Base-by-base conservation (phyloP, 2,329 filamentous ascomycete genomes). In the Sporothrix variecibatus region DNA sequence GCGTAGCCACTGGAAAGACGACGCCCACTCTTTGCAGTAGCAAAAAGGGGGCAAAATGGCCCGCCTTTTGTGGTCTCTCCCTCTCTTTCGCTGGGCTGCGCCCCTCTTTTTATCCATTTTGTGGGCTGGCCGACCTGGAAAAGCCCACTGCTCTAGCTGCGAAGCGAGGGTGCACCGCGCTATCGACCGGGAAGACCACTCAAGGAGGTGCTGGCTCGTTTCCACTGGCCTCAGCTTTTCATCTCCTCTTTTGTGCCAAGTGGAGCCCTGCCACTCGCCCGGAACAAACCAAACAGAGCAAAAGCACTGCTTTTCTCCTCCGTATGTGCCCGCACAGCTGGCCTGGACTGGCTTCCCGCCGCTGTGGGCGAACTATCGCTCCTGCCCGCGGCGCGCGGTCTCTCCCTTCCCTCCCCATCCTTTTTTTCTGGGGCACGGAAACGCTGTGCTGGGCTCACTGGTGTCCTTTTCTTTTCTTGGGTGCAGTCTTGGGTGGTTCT, bases 371-470 rank as follows among this genome's bases (percentile, higher is more conserved):
- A 65, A 31, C 58, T 26, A 72, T 34, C 53, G 70, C 26, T 60
- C 58, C 71, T 62, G 49, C 28, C 60, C 58, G 58, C 26, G 60
- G 60, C 28, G 51, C 26, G 71, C 51, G 62, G 28, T 58, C 56
- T 31, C 34, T 58, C 38, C 53, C 69, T 71, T 58, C 28, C 51
- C 51, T 23, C 15, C 49, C n/a, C 51, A 23, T 62, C 38, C n/a
- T 46, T 72, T 23, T 46, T 72, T 72, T 72, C 60, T 67, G 46
- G 65, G 46, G 65, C 46, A 69, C 20, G 28, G 65, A 51, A 51
- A 53, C 65, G 17, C n/a, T 31, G 17, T 49, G 40, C 64, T 67
- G 64, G 64, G 65, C 20, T 38, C 20, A 6, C 43, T 17, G 43
- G 43, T 49, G 43, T 15, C 43, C 12, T 56, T 56, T 23, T 15